Base-by-base conservation (phyloP, 129 eudicot genomes). In the Artemisia tridentata region DNA sequence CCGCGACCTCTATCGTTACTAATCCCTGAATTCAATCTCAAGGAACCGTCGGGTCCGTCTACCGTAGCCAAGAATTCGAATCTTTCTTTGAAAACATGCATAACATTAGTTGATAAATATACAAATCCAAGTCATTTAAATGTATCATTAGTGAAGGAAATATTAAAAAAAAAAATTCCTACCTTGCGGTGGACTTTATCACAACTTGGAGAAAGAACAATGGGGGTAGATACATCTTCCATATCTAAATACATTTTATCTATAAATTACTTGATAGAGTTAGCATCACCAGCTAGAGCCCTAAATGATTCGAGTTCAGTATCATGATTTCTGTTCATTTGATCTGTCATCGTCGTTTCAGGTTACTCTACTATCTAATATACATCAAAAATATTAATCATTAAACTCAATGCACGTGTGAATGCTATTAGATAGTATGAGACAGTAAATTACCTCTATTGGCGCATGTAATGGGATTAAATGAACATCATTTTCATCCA, bases 141-240 rank as follows among this genome's bases (percentile, higher is more conserved):
- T n/a, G n/a, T n/a, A n/a, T n/a, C n/a, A n/a, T n/a, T n/a, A n/a
- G n/a, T n/a, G n/a, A n/a, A n/a, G n/a, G n/a, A n/a, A n/a, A n/a
- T n/a, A n/a, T n/a, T n/a, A n/a, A n/a, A n/a, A n/a, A n/a, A n/a
- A n/a, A n/a, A n/a, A n/a, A n/a, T n/a, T n/a, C n/a, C n/a, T n/a
- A n/a, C n/a, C n/a, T n/a, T n/a, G n/a, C n/a, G n/a, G n/a, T n/a
- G n/a, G n/a, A n/a, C n/a, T n/a, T n/a, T n/a, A n/a, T n/a, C n/a
- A 52, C 88, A 87, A 72, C 91, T 95, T 15, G 99, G 96, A 72
- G 93, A 84, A 75, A 93, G 97, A 74, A 86, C 82, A 60, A 90
- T 72, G 65, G 88, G 83, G 54, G 75, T 76, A 63, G 72, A 75
- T 71, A 79, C 62, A 34, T 75, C 79, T 27, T 75, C 80, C 62